phyloP scores from a whole-genome alignment of 176 grass and related monocot genomes.

The Musa itinerans region DNA sequence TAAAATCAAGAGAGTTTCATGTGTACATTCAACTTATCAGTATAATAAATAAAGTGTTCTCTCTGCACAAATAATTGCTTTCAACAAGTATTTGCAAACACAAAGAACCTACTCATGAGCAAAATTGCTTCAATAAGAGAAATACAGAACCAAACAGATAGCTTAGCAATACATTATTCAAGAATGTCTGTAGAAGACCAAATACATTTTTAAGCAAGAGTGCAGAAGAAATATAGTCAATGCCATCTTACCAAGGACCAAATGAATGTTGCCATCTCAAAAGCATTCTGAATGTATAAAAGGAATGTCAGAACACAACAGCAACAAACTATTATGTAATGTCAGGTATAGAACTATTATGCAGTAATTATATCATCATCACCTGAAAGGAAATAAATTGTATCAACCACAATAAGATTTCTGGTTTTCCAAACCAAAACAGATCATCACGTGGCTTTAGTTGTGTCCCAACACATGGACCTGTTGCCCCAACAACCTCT shows the following conservation, averaged over 20 bases:
- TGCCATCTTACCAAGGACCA: conserved; percentile 72
- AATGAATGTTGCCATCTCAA: conserved; percentile 97
- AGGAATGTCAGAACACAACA: conserved; percentile 16
- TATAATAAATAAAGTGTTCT: not conserved
- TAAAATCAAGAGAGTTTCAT: too few relatives aligned
- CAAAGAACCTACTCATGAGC: not conserved
- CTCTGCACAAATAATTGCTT: not conserved
- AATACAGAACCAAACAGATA: not conserved
- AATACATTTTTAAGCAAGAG: not conserved
- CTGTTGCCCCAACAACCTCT: conserved; percentile 64
- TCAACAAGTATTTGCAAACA: not conserved
- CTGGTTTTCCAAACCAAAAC: conserved; percentile 95
- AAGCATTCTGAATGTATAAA: conserved; percentile 69
- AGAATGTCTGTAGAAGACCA: not conserved
- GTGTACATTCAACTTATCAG: not conserved
- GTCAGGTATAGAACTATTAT: not conserved
- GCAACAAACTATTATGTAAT: not conserved
- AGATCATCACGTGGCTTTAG: conserved; percentile 90
- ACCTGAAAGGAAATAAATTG: conserved; percentile 99
- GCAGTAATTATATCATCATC: not conserved
- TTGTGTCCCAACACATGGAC: conserved; percentile 55
- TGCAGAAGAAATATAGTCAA: conserved; percentile 5
- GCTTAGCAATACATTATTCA: not conserved
- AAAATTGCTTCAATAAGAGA: not conserved
- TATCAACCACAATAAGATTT: conserved; percentile 86